These are phyloP conservation scores for Austropuccinia psidii DNA, from an alignment of 1,284 basidiomycete genomes.

Conservation along the genomic window DNA sequence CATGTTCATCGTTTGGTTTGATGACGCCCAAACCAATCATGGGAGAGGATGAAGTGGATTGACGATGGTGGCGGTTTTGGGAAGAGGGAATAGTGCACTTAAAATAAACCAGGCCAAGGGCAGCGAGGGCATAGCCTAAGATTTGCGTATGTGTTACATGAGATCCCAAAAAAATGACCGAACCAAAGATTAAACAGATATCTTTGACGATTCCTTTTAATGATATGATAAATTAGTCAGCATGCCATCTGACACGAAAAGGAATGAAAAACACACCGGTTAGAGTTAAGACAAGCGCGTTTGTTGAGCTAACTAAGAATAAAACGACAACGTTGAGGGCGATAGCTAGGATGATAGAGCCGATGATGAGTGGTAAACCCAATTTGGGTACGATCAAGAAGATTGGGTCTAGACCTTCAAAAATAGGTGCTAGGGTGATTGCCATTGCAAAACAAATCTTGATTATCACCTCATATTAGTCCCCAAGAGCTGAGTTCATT, in stretches of 20 bases:
- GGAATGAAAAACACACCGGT: neutral
- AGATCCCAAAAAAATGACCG: constrained; percentile 20
- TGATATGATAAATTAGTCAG: neutral
- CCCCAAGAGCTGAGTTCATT: neutral
- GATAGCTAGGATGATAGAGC: constrained; percentile 14
- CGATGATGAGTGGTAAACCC: neutral
- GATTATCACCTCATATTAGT: neutral
- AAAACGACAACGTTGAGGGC: constrained; percentile 25
- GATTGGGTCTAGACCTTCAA: constrained; percentile 15
- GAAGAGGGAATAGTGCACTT: neutral
- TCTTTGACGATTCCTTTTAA: constrained; percentile 25
- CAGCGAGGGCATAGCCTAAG: constrained; percentile 9
- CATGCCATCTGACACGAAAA: neutral
- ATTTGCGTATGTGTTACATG: constrained; percentile 10
- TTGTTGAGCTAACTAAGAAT: constrained; percentile 28
- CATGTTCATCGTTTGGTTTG: no score
- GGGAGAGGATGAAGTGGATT: neutral
- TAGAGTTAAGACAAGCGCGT: constrained; percentile 23
- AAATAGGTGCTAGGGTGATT: constrained; percentile 12
- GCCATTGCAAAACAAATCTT: constrained; percentile 29
- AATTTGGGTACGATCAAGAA: constrained; percentile 14
- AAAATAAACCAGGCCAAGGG: constrained; percentile 15
- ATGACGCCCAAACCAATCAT: no score
- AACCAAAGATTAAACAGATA: constrained; percentile 21
- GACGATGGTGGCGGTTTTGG: neutral